Base-by-base conservation (phyloP, 2,329 filamentous ascomycete species). In the Byssoonygena ceratinophila region DNA sequence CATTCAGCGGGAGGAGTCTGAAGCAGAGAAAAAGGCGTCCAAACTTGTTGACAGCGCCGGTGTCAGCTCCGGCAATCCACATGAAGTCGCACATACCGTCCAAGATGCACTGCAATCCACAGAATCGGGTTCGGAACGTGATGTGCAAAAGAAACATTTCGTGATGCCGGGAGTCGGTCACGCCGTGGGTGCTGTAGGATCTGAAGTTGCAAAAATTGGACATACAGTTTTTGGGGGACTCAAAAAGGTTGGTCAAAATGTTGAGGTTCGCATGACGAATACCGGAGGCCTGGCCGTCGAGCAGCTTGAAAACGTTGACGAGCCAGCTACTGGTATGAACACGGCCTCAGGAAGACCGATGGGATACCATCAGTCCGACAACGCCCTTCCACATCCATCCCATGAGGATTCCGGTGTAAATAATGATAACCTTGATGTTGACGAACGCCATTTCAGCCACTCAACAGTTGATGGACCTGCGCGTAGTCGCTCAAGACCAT, bases 1-100 rank as follows among this genome's bases (percentile, higher is more conserved):
- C 60, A 56, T 68, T 14, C 66, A 72, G 16, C 67, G 75, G 31
- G 65, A 70, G 54, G 78, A 77, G 54, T 71, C 77, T 0, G 57
- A 73, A 4, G 77, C 76, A 65, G 68, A 80, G 51, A 74, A 70
- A 39, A 67, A 58, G 68, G 75, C 50, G 60, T 68, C 50, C 56
- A 71, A 36, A 66, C 73, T 61, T 63, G 77, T 60, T 18, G 66
- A 74, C 56, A 71, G 73, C 8, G 66, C 72, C 31, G 78, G 78
- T 52, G 63, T 76, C 36, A 78, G 74, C 59, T 75, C 77, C 27
- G 78, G 78, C 55, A 71, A 81, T 56, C 78, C 78, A 32, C 76
- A 81, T 60, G 71, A 81, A 60, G 60, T 72, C 29, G 71, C 74
- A 44, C 74, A 76, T 53, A 75, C 75, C 7, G 57, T 78, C 9